Evolutionary conservation across 768 basidiomycete species (phyloP).

Genomic region (Lentinula aciculospora): DNA sequence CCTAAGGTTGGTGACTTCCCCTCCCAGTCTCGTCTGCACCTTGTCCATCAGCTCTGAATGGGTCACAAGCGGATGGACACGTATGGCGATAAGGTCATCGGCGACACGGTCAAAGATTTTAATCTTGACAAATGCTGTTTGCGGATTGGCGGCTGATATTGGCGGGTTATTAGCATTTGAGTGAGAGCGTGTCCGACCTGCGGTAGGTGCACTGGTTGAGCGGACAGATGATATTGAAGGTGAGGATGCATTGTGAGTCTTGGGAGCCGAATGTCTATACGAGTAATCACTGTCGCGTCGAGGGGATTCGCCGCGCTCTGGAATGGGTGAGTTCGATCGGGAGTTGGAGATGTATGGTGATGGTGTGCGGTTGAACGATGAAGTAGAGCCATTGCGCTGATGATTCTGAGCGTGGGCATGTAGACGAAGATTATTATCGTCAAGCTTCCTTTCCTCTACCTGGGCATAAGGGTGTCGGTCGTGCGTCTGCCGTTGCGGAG

Average conservation of each 20-base stretch:
- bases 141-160: constrained; percentile 72
- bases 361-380: constrained; percentile 36
- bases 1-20: constrained; percentile 58
- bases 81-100: constrained; percentile 94
- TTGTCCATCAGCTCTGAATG: constrained; percentile 87
- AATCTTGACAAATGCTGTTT: constrained; percentile 93
- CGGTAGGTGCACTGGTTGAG: constrained; percentile 40
- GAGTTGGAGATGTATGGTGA: constrained; percentile 30
- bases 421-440: constrained; percentile 33
- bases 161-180: constrained; percentile 62
- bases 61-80: constrained; percentile 89
- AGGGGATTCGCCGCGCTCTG: constrained; percentile 31
- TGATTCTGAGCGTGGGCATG: constrained; percentile 43
- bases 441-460: constrained; percentile 25
- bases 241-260: constrained; percentile 22
- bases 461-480: constrained; percentile 37
- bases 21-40: constrained; percentile 81
- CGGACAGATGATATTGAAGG: constrained; percentile 44
- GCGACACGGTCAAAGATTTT: constrained; percentile 94
- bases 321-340: constrained; percentile 29
- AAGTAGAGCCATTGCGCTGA: constrained; percentile 42
- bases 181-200: constrained; percentile 50
- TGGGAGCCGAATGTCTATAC: not conserved
- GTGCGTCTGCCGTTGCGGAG: constrained; percentile 31
- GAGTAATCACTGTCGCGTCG: constrained; percentile 9